Conservation (phyloP, 176 grass and related monocot genomes). For the Phragmites australis region DNA sequence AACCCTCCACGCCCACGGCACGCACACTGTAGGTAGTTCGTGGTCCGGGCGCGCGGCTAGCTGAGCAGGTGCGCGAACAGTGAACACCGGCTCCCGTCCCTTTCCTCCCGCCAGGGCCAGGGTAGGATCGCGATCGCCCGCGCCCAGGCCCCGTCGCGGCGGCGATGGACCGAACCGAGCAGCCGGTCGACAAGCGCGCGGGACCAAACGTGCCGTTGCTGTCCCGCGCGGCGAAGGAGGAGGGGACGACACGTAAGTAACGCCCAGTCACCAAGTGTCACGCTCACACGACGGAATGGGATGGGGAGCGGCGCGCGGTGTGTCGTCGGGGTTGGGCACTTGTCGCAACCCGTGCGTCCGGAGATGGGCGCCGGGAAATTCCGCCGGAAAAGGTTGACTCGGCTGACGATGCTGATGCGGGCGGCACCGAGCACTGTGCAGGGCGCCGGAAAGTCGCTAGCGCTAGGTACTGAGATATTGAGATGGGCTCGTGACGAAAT, state of each 20-base stretch:
- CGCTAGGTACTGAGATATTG: not conserved
- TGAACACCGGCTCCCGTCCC: too few relatives aligned
- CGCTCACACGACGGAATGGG: not conserved
- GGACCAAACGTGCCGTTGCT: not conserved
- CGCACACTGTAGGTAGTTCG: too few relatives aligned
- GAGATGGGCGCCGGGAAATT: slow-evolving; percentile 4
- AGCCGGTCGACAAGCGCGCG: too few relatives aligned
- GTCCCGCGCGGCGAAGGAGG: not conserved
- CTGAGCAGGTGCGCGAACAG: too few relatives aligned
- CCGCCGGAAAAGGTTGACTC: not conserved
- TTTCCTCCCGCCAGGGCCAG: too few relatives aligned
- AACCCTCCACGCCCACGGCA: not conserved
- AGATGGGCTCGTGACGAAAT: too few relatives aligned
- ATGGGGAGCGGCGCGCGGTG: not conserved
- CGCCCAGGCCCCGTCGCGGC: too few relatives aligned
- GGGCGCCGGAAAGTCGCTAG: not conserved
- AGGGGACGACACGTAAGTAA: not conserved
- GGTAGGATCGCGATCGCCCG: too few relatives aligned
- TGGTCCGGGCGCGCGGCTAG: too few relatives aligned
- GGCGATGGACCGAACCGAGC: too few relatives aligned
- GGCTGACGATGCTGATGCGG: not conserved
- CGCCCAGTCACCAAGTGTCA: too few relatives aligned
- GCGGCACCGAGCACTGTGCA: not conserved
- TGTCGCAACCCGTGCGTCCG: slow-evolving; percentile 25
- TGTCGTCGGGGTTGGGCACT: slow-evolving; percentile 35